Conservation (phyloP, 768 basidiomycete species). For the Pulveroboletus sp. region DNA sequence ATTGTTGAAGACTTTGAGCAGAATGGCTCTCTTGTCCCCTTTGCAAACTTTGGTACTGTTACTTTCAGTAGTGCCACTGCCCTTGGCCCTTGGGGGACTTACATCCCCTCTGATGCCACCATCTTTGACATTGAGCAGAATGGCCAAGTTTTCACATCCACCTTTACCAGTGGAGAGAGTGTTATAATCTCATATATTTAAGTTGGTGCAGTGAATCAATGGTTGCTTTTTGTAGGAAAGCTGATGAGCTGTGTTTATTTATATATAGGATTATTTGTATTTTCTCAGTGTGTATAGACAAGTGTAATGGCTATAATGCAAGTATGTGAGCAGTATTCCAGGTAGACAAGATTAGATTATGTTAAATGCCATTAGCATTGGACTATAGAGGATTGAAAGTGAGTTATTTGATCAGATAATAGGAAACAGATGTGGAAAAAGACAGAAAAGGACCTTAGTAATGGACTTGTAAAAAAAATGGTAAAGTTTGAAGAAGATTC, state of each 20-base stretch:
- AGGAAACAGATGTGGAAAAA: no score
- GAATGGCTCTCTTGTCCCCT: neutral
- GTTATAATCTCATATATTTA: constrained; percentile 8
- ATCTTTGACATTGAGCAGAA: constrained; percentile 12
- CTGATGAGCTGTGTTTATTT: neutral
- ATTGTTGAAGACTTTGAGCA: constrained; percentile 20
- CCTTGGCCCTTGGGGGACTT: no score
- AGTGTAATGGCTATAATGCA: neutral
- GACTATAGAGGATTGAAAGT: no score
- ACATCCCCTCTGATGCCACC: no score
- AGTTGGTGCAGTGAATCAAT: neutral
- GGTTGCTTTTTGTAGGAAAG: neutral
- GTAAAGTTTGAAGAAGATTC: no score
- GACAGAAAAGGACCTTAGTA: no score
- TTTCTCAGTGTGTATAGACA: neutral
- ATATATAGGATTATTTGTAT: neutral
- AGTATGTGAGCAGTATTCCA: neutral
- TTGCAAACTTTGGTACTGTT: constrained; percentile 18
- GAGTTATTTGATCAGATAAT: no score
- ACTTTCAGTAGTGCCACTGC: constrained; percentile 12
- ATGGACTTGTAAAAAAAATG: no score
- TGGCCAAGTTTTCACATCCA: constrained; percentile 7
- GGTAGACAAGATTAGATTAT: no score
- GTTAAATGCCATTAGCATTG: no score
- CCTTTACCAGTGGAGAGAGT: neutral